Evolutionary conservation across 2,329 filamentous ascomycete genomes (phyloP), one percentile per base, ranked within the genome.

Genomic region (Scedosporium aurantiacum): DNA sequence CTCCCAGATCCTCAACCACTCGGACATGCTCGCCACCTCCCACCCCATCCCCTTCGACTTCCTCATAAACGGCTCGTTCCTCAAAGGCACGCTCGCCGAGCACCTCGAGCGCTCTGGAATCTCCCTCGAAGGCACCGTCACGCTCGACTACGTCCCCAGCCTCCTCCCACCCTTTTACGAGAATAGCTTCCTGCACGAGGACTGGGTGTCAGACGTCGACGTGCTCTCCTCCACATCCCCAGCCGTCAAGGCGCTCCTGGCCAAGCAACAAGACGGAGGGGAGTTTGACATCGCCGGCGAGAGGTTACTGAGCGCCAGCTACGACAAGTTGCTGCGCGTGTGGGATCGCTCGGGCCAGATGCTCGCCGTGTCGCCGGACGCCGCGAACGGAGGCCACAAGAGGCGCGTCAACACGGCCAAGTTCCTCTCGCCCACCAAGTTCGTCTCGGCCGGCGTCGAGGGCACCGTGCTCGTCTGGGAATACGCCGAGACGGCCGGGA

Each of bases 121-220:
- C 64, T 96, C 91, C 21, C 84, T 91, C 50, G 94, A 99, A 78
- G 89, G 87, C 4, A 93, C 88, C 3, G 77, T 99, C 60, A 88
- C 87, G 41, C 82, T 99, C 62, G 92, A 97, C 78, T 99, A 97
- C 74, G 91, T 97, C 41, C 88, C 91, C 68, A 94, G 91, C 65
- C 78, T 97, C 67, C 85, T 97, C 63, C 94, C 94, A 6, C 94
- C 94, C 18, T 81, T 89, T 41, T 93, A 94, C 72, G 86, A 96
- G 67, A 88, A 91, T 12, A 94, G 89, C 70, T 99, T 96, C 72
- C 88, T 97, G 76, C 93, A 99, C 73, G 92, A 99, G 70, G 94
- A 97, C 73, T 99, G 94, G 94, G 89, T 99, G 57, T 90, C 90
- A 71, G 83, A 84, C 27, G 85, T 97, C 27, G 91, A 97, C 72